Evolutionary conservation across 495 filamentous ascomycete genomes (phyloP).

Genomic region (Daldinia vernicosa): DNA sequence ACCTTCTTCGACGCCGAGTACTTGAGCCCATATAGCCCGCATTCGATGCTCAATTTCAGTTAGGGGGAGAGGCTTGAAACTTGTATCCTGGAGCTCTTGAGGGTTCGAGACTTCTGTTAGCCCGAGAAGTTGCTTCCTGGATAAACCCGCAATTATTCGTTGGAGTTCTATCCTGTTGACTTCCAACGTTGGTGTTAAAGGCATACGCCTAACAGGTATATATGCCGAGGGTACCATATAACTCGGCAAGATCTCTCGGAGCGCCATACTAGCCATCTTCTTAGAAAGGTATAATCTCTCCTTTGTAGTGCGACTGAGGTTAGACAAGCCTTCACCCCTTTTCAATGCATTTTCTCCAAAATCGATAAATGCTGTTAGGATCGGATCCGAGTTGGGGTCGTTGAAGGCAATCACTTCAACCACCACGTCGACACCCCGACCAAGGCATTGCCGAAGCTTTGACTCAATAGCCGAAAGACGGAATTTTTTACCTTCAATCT

Average conservation of each 20-base stretch:
- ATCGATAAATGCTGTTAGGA: constrained; percentile 57
- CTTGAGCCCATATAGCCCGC: constrained; percentile 54
- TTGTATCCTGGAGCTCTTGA: constrained; percentile 45
- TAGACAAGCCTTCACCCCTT: constrained; percentile 46
- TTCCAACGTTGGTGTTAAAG: constrained; percentile 54
- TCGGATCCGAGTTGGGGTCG: constrained; percentile 45
- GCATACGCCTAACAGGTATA: constrained; percentile 55
- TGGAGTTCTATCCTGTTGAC: constrained; percentile 54
- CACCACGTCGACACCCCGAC: constrained; percentile 54
- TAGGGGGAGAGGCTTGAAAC: constrained; percentile 54
- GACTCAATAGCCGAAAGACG: constrained; percentile 54
- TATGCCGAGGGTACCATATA: constrained; percentile 53
- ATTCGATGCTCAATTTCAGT: constrained; percentile 55
- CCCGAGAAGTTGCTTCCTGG: constrained; percentile 50
- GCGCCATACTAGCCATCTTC: constrained; percentile 50
- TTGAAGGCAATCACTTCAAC: constrained; percentile 57
- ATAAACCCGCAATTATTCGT: constrained; percentile 50
- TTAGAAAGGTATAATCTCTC: constrained; percentile 52
- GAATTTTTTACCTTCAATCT: constrained; percentile 46
- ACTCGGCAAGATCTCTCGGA: constrained; percentile 48
- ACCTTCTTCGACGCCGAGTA: constrained; percentile 50
- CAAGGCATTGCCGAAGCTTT: constrained; percentile 55
- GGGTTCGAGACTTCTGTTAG: constrained; percentile 47
- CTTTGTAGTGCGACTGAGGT: constrained; percentile 45
- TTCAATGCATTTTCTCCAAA: constrained; percentile 52